Evolutionary conservation across 768 basidiomycete species (phyloP), one percentile per base, ranked within the genome.

Genomic region (Lactifluus subvellereus): DNA sequence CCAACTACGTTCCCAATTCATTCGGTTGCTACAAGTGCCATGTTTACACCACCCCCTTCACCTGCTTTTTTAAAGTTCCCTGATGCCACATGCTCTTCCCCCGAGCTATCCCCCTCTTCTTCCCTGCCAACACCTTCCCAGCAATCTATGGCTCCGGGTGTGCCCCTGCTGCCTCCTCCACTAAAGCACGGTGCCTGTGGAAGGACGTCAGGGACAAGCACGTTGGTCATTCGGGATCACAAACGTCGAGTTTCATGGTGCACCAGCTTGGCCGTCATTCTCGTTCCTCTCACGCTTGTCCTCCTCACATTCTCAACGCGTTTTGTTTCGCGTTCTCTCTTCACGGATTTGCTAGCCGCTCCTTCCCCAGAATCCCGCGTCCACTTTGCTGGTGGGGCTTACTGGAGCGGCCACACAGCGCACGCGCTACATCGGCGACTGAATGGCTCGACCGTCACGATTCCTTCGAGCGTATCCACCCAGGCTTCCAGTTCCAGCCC

Each of bases 221-320:
- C 8, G 35, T n/a, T 43, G n/a, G 32, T 42, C 38, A 6, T 49
- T 20, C 61, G 38, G 22, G 50, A 55, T 27, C 61, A 35, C 10
- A 85, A 84, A 72, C 78, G 74, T 62, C 75, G 74, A 51, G 77
- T 72, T 37, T 78, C 76, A 48, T 77, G 82, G 27, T 73, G 77
- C 56, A 76, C 77, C 57, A 73, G 75, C 70, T 82, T 79, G 80
- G 76, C 82, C 1, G 78, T 84, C 58, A 58, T 88, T 47, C 65
- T 85, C 38, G 76, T 87, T 2, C 88, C 88, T 2, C 66, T 85
- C 10, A 66, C 77, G 6, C 77, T 90, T 54, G 69, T 86, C 43
- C 59, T 84, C 48, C 77, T 88, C 63, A 82, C 84, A 11, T 69
- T 76, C 3, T 81, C 78, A 13, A 80, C 81, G 16, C 81, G 76